A percentile compares a stretch with the other conserved stretches of the same genome.
Evolutionary conservation across 306 rosid genomes (phyloP).

Genomic region (Castanopsis chinensis): DNA sequence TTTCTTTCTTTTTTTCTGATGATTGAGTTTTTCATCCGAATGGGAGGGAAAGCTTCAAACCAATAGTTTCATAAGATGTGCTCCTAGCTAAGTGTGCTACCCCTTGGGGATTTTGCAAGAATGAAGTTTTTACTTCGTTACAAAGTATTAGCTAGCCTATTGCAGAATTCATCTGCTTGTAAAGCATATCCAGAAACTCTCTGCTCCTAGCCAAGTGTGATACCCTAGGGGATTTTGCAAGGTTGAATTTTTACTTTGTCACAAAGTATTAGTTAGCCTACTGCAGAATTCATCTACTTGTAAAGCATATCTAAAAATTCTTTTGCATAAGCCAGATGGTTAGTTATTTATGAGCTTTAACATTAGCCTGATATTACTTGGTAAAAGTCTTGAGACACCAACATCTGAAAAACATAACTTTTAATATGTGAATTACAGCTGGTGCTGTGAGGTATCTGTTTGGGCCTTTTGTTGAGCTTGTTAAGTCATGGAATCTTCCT

Average conservation of each 20-base stretch:
- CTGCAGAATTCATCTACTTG: neutral
- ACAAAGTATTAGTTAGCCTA: neutral
- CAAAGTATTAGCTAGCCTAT: neutral
- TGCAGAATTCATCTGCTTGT: neutral
- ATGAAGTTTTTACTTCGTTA: neutral
- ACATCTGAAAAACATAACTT: neutral
- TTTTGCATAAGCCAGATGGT: neutral
- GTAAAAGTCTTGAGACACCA: neutral
- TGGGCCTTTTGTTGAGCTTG: constrained; percentile 76
- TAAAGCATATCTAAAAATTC: neutral
- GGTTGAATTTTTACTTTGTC: neutral
- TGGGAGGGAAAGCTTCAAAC: too few species aligned
- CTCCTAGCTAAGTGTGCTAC: too few species aligned
- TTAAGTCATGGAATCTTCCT: constrained; percentile 64
- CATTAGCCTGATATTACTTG: neutral
- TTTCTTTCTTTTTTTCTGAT: too few species aligned
- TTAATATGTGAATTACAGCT: constrained; percentile 35
- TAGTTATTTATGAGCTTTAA: neutral
- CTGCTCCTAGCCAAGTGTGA: too few species aligned
- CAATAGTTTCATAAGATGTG: too few species aligned
- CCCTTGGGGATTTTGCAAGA: neutral
- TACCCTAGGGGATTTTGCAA: neutral
- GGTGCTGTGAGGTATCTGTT: constrained; percentile 53
- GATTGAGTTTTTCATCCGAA: too few species aligned
- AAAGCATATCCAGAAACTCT: neutral